A percentile compares a stretch with the other conserved stretches of the same genome.
These are phyloP conservation scores for Salix viminalis DNA, from an alignment of 345 rosid genomes.

Conservation along the genomic window DNA sequence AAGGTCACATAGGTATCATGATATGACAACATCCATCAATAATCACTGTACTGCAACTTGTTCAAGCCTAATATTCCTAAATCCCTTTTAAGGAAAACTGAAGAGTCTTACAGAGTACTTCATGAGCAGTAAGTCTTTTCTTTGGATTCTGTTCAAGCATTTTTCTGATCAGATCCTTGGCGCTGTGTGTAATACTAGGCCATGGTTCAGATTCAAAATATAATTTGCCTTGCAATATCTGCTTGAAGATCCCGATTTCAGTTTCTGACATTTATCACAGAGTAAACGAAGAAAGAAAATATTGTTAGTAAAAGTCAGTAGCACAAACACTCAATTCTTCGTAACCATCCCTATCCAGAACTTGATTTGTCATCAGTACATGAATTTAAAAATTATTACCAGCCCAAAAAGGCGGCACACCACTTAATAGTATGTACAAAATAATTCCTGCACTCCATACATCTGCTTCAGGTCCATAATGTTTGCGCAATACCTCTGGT, in stretches of 20 bases:
- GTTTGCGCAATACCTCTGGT: slow-evolving; percentile 69
- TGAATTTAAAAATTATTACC: slow-evolving; percentile 34
- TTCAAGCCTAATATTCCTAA: not conserved
- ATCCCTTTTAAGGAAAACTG: not conserved
- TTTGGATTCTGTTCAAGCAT: slow-evolving; percentile 64
- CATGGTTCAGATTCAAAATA: slow-evolving; percentile 66
- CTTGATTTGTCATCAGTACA: slow-evolving; percentile 8
- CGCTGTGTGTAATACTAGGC: slow-evolving; percentile 73
- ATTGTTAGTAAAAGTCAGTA: not conserved
- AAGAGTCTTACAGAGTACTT: slow-evolving; percentile 59
- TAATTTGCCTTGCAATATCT: slow-evolving; percentile 61
- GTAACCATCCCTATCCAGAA: not conserved
- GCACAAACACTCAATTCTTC: not conserved
- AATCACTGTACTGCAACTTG: not conserved
- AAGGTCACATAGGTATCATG: not conserved
- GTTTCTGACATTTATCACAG: slow-evolving; percentile 40
- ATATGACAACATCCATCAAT: not conserved
- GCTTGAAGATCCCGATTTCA: slow-evolving; percentile 66
- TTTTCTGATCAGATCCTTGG: slow-evolving; percentile 65
- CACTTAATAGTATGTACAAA: slow-evolving; percentile 63
- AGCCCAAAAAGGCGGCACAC: slow-evolving; percentile 83
- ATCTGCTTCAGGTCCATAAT: slow-evolving; percentile 65
- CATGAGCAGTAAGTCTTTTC: slow-evolving; percentile 66
- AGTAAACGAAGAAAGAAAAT: slow-evolving; percentile 9
- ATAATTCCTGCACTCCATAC: slow-evolving; percentile 88